Percentiles rank a stretch among this genome's conserved stretches.
Evolutionary conservation across 2,329 filamentous ascomycete species (phyloP).

Genomic region (Incumbomyces lentus): DNA sequence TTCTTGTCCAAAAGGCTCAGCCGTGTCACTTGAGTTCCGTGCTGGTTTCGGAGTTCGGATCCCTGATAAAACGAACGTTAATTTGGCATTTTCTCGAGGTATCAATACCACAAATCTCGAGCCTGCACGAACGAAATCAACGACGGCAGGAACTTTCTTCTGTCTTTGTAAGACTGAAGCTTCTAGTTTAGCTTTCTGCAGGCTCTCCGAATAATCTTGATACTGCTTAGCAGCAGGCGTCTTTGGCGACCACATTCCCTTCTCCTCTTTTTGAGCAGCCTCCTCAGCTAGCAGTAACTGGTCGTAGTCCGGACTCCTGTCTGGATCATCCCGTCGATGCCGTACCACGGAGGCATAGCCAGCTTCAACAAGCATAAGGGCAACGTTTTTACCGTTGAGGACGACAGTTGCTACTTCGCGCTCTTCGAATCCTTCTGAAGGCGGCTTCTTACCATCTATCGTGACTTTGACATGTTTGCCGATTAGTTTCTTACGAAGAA

Average conservation of each 20-base stretch:
- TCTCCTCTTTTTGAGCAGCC: slow-evolving; percentile 69
- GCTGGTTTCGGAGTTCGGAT: slow-evolving; percentile 85
- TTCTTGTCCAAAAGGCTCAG: slow-evolving; percentile 91
- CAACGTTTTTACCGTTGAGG: slow-evolving; percentile 76
- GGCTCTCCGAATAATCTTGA: slow-evolving; percentile 79
- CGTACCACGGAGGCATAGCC: slow-evolving; percentile 91
- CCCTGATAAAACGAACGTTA: slow-evolving; percentile 88
- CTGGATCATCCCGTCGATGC: slow-evolving; percentile 87
- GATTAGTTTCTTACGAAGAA: slow-evolving; percentile 83
- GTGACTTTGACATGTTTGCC: slow-evolving; percentile 88
- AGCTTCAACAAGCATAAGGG: slow-evolving; percentile 73
- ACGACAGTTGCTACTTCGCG: slow-evolving; percentile 86
- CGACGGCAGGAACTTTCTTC: slow-evolving; percentile 82
- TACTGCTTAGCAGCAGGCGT: slow-evolving; percentile 71
- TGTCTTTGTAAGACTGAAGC: slow-evolving; percentile 78
- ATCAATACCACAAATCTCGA: slow-evolving; percentile 88
- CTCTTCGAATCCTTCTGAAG: slow-evolving; percentile 82
- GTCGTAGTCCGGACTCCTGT: slow-evolving; percentile 89
- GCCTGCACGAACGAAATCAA: slow-evolving; percentile 96
- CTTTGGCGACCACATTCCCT: slow-evolving; percentile 93
- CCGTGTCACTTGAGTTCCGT: slow-evolving; percentile 65
- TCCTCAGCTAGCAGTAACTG: slow-evolving; percentile 37
- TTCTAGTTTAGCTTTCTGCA: slow-evolving; percentile 94
- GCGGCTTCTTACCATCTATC: slow-evolving; percentile 83
- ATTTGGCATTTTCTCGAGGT: slow-evolving; percentile 83